Base-by-base conservation (phyloP, 331 rosid genomes). In the Rhamnella rubrinervis region DNA sequence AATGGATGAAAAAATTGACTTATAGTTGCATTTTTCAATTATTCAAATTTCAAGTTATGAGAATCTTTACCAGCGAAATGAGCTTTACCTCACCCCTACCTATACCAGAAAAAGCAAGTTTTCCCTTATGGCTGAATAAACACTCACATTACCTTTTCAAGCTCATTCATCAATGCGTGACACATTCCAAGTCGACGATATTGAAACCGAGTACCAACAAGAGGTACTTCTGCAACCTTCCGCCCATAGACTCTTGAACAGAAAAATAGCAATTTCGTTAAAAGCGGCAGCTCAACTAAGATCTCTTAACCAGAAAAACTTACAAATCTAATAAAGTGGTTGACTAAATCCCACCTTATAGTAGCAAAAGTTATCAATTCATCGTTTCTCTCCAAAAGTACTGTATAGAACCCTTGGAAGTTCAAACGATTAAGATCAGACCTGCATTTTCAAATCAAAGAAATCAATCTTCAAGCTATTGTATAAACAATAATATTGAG, bases 131-230 rank as follows among this genome's bases (percentile, higher is more conserved):
- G 49, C 4, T 7, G 16, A 65, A 65, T 52, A 21, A 16, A 28
- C 15, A 67, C 40, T 59, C 40, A 20, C 41, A 12, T 73, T 74
- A 95, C 96, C 96, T 83, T 86, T 77, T 88, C 98, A 73, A 95
- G 93, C 78, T 84, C 92, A 74, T 85, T 74, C 85, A 95, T 89
- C 80, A 95, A 77, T 47, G 83, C 67, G 72, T 52, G 96, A 68
- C 97, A 95, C 98, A 89, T 91, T 80, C 97, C 98, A 25, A 37
- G 92, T 61, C 87, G 95, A 20, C 98, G 96, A 73, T 81, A 84
- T 61, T 71, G 91, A 61, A 83, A 77, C 68, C 96, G 80, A 61
- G 97, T 91, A 20, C 86, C 97, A 61, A 91, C 81, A 59, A 91
- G 93, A 62, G 96, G 97, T 41, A 95, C 61, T 84, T 95, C 98